These are phyloP conservation scores for Colletotrichum truncatum DNA, from an alignment of 2,329 filamentous ascomycete species.

Conservation along the genomic window DNA sequence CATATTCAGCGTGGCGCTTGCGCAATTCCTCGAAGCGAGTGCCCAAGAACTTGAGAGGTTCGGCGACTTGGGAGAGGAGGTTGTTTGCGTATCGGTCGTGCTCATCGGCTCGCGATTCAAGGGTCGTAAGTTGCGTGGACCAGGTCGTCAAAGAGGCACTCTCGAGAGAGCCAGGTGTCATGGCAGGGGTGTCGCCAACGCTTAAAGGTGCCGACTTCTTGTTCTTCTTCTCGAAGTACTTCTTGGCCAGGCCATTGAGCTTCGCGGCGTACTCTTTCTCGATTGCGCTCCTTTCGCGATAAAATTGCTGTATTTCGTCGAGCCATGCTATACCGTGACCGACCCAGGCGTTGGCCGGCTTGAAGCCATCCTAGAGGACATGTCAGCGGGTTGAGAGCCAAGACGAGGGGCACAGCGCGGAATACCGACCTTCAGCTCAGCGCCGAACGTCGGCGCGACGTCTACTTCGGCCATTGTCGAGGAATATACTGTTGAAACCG, in stretches of 20 bases:
- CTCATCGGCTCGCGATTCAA: slow-evolving; percentile 88
- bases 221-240: slow-evolving; percentile 97
- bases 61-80: slow-evolving; percentile 82
- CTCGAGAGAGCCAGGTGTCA: slow-evolving; percentile 96
- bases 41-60: slow-evolving; percentile 81
- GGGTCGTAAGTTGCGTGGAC: slow-evolving; percentile 90
- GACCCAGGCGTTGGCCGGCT: slow-evolving; percentile 92
- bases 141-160: slow-evolving; percentile 97
- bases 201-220: slow-evolving; percentile 88
- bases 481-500: slow-evolving; percentile 8
- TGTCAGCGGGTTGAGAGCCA: slow-evolving; percentile 28
- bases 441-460: slow-evolving; percentile 85
- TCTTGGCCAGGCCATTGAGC: slow-evolving; percentile 87
- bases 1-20: slow-evolving; percentile 90
- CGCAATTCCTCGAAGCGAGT: slow-evolving; percentile 88
- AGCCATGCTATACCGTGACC: slow-evolving; percentile 91
- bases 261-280: slow-evolving; percentile 97
- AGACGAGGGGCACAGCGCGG: not conserved
- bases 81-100: slow-evolving; percentile 87
- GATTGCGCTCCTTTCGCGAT: slow-evolving; percentile 91
- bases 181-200: slow-evolving; percentile 89
- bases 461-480: slow-evolving; percentile 81
- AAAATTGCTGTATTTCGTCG: slow-evolving; percentile 96
- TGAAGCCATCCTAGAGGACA: slow-evolving; percentile 85
- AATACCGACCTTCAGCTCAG: slow-evolving; percentile 84